Evolutionary conservation across 2,329 filamentous ascomycete genomes (phyloP), one percentile per base, ranked within the genome.

Genomic region (Arachnomyces sp.): DNA sequence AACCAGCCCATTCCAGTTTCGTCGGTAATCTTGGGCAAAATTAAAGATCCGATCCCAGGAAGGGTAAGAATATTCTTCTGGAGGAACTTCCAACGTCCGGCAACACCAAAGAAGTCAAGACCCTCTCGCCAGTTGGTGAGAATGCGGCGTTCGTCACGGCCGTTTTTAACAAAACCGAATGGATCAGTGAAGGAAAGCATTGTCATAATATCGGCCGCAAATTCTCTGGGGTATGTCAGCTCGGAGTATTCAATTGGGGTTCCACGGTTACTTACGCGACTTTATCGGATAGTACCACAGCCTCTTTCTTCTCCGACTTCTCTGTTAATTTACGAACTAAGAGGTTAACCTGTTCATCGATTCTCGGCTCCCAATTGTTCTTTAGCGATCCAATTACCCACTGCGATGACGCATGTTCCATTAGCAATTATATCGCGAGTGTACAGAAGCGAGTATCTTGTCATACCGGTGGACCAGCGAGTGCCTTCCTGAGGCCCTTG

Each of bases 141-240:
- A 14, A 66, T 53, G 11, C 47, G 44, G 17, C 58, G 55, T 43
- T 66, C 61, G 46, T 67, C 64, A 16, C 59, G 54, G 40, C 59
- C 54, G 34, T 64, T 61, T 43, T 53, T 40, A 11, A 67, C 58
- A 38, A 63, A 63, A 0, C 64, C 64, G 52, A 62, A 67, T 2
- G 62, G 51, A 2, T 56, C 34, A 3, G 48, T 52, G 43, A 68
- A 67, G 2, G 54, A 55, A 7, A 67, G 52, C 53, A 61, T 60
- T 6, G 58, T 61, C 56, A 68, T 62, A 31, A 65, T 58, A 34
- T 68, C 65, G 3, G 62, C 61, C 2, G 63, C 61, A 43, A 65
- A 67, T 42, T 66, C 55, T 13, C 51, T 53, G 16, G 29, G 4
- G 18, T 18, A 5, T 28, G 4, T 14, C 28, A n/a, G 17, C 4